These are phyloP conservation scores for Fusarium sp. DNA, from an alignment of 2,329 filamentous ascomycete genomes.

Conservation along the genomic window DNA sequence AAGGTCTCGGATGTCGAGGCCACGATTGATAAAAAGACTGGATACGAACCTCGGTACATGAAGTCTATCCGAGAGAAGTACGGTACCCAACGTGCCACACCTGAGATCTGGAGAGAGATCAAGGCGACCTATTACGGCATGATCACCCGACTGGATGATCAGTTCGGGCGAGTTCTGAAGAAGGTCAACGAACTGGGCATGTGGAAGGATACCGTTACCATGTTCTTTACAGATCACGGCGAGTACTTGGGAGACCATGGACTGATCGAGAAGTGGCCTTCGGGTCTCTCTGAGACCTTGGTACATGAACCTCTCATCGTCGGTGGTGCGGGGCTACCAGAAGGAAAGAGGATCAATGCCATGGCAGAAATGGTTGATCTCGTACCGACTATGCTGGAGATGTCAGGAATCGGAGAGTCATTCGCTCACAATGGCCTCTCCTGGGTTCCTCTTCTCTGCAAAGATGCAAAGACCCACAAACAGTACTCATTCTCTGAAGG, in stretches of 20 bases:
- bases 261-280: slow-evolving; percentile 62
- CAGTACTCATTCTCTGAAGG: slow-evolving; percentile 58
- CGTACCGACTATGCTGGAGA: slow-evolving; percentile 56
- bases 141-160: slow-evolving; percentile 58
- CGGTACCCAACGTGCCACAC: slow-evolving; percentile 53
- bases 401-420: slow-evolving; percentile 52
- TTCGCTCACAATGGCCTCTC: slow-evolving; percentile 56
- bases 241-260: slow-evolving; percentile 61
- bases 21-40: slow-evolving; percentile 47
- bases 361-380: slow-evolving; percentile 60
- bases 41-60: slow-evolving; percentile 58
- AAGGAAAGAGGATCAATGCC: slow-evolving; percentile 47
- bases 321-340: slow-evolving; percentile 54
- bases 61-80: slow-evolving; percentile 52
- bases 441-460: slow-evolving; percentile 47
- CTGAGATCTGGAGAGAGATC: slow-evolving; percentile 57
- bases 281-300: slow-evolving; percentile 55
- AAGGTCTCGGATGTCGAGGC: slow-evolving; percentile 37
- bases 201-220: slow-evolving; percentile 55
- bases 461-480: slow-evolving; percentile 48
- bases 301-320: slow-evolving; percentile 58
- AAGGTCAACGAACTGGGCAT: slow-evolving; percentile 49
- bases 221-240: slow-evolving; percentile 60
- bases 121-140: slow-evolving; percentile 60
- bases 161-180: slow-evolving; percentile 56